These are phyloP conservation scores for Corymbia maculata DNA, from an alignment of 345 rosid genomes.

Conservation along the genomic window DNA sequence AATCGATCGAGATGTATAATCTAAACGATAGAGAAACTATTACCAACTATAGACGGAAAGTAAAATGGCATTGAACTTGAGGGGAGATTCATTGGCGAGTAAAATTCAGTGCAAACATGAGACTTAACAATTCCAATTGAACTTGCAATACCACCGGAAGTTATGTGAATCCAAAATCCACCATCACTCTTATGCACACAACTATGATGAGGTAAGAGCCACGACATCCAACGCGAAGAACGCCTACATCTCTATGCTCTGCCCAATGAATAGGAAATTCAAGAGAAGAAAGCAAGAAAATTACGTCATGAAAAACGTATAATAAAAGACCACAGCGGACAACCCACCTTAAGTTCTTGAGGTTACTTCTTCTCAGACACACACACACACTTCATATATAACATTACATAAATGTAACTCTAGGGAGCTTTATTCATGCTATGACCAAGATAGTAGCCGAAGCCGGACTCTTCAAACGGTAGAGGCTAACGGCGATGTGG, in stretches of 20 bases:
- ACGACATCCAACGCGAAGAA: not conserved
- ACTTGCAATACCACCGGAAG: not conserved
- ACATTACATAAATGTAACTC: not conserved
- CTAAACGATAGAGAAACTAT: not conserved
- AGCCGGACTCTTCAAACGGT: not conserved
- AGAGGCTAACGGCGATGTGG: not conserved
- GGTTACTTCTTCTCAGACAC: not conserved
- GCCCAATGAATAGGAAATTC: not conserved
- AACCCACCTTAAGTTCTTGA: not conserved
- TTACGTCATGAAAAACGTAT: not conserved
- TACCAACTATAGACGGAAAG: not conserved
- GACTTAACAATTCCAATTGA: not conserved
- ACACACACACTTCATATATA: not conserved
- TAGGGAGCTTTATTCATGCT: not conserved
- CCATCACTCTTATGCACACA: not conserved
- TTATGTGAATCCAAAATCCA: not conserved
- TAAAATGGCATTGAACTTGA: not conserved
- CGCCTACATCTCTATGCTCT: not conserved
- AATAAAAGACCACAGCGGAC: not conserved
- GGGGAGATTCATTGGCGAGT: not conserved
- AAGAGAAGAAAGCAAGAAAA: not conserved
- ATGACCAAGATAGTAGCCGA: not conserved
- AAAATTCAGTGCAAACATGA: not conserved
- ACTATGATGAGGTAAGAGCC: not conserved
- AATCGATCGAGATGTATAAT: not conserved